phyloP scores from a whole-genome alignment of 1,284 basidiomycete genomes.

The Trichosporon sp. region DNA sequence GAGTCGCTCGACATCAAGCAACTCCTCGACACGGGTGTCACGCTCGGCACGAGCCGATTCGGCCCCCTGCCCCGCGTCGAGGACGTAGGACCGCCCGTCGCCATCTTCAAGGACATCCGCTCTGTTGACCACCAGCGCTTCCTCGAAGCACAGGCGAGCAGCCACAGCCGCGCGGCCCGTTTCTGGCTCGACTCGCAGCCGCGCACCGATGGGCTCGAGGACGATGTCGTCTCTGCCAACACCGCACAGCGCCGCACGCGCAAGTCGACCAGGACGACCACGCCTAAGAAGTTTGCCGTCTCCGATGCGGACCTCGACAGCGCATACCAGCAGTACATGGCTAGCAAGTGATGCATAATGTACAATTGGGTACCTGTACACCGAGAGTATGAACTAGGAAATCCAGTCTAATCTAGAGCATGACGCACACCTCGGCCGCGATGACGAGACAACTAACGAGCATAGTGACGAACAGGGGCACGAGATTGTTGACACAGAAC shows the following conservation, averaged over 20 bases:
- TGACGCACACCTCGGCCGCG: constrained; percentile 57
- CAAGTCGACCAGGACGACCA: not conserved
- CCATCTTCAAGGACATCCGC: constrained; percentile 40
- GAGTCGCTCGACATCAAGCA: constrained; percentile 77
- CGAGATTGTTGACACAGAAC: constrained; percentile 74
- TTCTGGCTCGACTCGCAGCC: constrained; percentile 40
- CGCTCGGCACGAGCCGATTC: not conserved
- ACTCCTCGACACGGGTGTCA: constrained; percentile 59
- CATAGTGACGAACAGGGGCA: constrained; percentile 68
- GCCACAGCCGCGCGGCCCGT: constrained; percentile 27
- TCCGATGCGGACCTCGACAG: constrained; percentile 16
- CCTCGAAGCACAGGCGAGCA: constrained; percentile 43
- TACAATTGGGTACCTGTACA: not conserved
- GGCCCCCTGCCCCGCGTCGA: not conserved
- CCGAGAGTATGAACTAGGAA: not conserved
- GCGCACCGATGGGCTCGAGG: constrained; percentile 15
- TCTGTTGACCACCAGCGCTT: constrained; percentile 38
- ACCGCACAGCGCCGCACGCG: not conserved
- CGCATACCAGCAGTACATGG: not conserved
- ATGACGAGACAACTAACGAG: constrained; percentile 59
- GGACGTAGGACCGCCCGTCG: constrained; percentile 38
- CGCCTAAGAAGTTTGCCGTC: not conserved
- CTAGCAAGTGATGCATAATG: constrained; percentile 13
- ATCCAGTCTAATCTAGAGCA: constrained; percentile 33
- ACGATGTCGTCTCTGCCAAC: not conserved